phyloP scores from a whole-genome alignment of 768 basidiomycete species.

The Agaricus subrufescens region DNA sequence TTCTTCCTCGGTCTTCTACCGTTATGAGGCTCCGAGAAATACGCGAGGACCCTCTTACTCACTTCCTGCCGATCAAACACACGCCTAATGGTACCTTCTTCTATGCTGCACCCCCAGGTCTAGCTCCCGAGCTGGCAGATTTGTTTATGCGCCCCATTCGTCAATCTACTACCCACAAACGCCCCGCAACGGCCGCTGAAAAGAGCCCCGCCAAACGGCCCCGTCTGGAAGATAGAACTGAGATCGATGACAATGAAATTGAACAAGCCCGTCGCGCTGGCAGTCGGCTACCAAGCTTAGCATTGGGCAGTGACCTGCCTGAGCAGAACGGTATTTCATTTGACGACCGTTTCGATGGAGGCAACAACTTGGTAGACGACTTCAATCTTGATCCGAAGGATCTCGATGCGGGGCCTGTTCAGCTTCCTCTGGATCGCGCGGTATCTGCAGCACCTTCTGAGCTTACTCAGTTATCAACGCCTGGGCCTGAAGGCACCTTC shows the following conservation, averaged over 20 bases:
- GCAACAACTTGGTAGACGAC: slow-evolving; percentile 59
- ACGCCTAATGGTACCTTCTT: slow-evolving; percentile 72
- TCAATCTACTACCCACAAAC: slow-evolving; percentile 46
- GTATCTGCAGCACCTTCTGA: slow-evolving; percentile 53
- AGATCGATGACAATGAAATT: slow-evolving; percentile 56
- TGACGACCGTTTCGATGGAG: slow-evolving; percentile 49
- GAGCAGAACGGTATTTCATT: slow-evolving; percentile 17
- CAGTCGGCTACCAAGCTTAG: slow-evolving; percentile 60
- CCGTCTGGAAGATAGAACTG: slow-evolving; percentile 44
- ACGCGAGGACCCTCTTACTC: slow-evolving; percentile 74
- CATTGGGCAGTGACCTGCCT: slow-evolving; percentile 35
- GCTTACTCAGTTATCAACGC: slow-evolving; percentile 63
- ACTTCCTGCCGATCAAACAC: slow-evolving; percentile 82
- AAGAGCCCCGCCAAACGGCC: slow-evolving; percentile 57
- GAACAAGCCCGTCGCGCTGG: slow-evolving; percentile 68
- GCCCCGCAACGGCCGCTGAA: slow-evolving; percentile 54
- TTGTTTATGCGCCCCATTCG: slow-evolving; percentile 79
- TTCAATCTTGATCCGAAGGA: slow-evolving; percentile 65
- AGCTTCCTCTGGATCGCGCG: slow-evolving; percentile 23
- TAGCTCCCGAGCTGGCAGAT: slow-evolving; percentile 75
- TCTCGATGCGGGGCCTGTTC: slow-evolving; percentile 35
- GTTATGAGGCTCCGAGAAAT: slow-evolving; percentile 87
- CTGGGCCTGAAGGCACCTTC: slow-evolving; percentile 48
- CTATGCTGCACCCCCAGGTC: slow-evolving; percentile 79
- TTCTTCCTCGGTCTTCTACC: slow-evolving; percentile 78